These are phyloP conservation scores for Canavalia ensiformis DNA, from an alignment of 306 rosid species.

Conservation along the genomic window DNA sequence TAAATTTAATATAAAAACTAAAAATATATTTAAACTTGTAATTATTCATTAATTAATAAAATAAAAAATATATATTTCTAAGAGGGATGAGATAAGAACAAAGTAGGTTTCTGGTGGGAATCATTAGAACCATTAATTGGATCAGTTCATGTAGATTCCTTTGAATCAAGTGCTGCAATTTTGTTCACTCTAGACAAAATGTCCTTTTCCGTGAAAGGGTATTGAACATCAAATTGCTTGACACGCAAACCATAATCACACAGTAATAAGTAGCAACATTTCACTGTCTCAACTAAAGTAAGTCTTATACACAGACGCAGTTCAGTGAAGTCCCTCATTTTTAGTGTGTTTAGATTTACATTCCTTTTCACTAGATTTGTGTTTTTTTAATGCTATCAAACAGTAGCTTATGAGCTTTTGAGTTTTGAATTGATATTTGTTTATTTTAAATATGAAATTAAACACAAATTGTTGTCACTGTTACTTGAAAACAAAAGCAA, in stretches of 20 bases:
- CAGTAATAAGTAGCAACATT: slow-evolving; percentile 3
- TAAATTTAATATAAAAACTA: no score
- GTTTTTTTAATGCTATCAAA: no score
- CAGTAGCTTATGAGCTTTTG: no score
- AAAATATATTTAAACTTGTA: no score
- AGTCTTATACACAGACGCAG: background rate
- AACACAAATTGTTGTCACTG: background rate
- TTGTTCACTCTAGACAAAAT: background rate
- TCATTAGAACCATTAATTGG: no score
- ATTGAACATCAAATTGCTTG: background rate
- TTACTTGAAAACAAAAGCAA: background rate
- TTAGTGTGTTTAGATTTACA: no score
- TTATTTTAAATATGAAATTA: no score
- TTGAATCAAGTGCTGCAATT: background rate
- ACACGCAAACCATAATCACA: background rate
- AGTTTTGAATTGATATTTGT: no score
- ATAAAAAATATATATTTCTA: background rate
- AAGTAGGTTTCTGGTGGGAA: no score
- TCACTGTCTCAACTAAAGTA: background rate
- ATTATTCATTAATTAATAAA: background rate
- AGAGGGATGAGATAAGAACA: background rate
- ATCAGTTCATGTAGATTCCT: no score
- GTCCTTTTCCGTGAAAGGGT: background rate
- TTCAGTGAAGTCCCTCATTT: no score
- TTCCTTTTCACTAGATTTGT: no score